Evolutionary conservation across 2,329 filamentous ascomycete species (phyloP), one percentile per base, ranked within the genome.

Genomic region (Alternaria gansuensis): DNA sequence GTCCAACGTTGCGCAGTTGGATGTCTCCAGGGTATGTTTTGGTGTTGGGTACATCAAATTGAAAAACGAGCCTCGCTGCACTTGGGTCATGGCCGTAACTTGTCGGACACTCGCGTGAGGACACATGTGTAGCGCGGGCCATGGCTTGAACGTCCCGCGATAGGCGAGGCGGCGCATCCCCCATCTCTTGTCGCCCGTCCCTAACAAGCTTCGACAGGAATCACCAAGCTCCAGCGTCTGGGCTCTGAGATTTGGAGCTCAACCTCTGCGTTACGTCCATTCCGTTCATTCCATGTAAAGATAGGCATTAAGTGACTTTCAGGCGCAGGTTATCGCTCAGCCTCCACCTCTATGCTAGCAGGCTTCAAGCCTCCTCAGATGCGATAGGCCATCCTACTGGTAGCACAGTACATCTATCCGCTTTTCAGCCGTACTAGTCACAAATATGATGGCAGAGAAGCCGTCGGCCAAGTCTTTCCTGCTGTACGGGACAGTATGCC

Each of bases 401-500:
- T 56, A 43, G 51, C 56, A 50, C 28, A 50, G 49, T 45, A 39
- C 56, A 51, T 59, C 54, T 54, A 53, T 51, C 59, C 54, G 57
- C 45, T 54, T 56, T 53, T 48, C 36, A 60, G 61, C 64, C 49
- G 31, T 44, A 34, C 51, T 65, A 66, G 66, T 60, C 40, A 49
- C 49, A 57, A 40, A 46, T 29, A 28, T 54, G 49, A 62, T 57
- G 59, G 57, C 50, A 55, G 40, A 62, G 44, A 55, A 59, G n/a
- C 33, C 17, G 24, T 39, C 49, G 34, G 62, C 56, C 64, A 65
- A 62, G 58, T 48, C 51, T 48, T 44, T 63, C 49, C 56, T 53
- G 67, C 49, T 52, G 45, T 39, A 54, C 54, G 43, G 52, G 46
- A 55, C 50, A 37, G 34, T 17, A 46, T 37, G 44, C 59, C 59